These are phyloP conservation scores for Daldinia caldariorum DNA, from an alignment of 495 filamentous ascomycete genomes.

Conservation along the genomic window DNA sequence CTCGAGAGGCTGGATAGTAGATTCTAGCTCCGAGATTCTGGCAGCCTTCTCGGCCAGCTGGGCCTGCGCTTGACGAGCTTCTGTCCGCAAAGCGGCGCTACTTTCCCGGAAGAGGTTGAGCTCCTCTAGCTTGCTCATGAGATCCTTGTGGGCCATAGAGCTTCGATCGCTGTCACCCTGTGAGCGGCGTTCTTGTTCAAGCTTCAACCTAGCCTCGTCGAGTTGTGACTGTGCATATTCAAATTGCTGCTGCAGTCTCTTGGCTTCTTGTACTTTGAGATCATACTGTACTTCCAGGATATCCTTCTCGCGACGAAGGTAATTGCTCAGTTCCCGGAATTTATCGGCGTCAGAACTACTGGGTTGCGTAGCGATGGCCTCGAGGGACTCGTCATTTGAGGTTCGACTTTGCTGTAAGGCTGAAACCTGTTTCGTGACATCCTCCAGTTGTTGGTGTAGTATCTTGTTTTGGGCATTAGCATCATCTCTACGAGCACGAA, in stretches of 20 bases:
- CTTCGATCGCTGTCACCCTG: constrained; percentile 75
- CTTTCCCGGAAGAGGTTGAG: constrained; percentile 95
- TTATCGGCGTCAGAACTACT: constrained; percentile 61
- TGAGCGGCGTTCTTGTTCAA: constrained; percentile 85
- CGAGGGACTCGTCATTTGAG: constrained; percentile 56
- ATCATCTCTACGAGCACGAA: constrained; percentile 81
- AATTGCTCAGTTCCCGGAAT: constrained; percentile 87
- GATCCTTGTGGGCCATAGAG: constrained; percentile 80
- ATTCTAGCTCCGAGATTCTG: constrained; percentile 76
- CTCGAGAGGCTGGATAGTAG: constrained; percentile 83
- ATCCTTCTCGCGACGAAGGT: constrained; percentile 94
- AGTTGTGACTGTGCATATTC: constrained; percentile 86
- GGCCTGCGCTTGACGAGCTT: constrained; percentile 79
- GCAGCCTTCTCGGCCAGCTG: constrained; percentile 77
- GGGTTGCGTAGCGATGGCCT: constrained; percentile 43
- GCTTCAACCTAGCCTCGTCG: constrained; percentile 83
- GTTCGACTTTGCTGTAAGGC: constrained; percentile 77
- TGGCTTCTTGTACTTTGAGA: constrained; percentile 83
- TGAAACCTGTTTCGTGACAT: constrained; percentile 78
- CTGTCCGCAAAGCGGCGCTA: constrained; percentile 84
- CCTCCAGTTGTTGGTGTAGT: constrained; percentile 88
- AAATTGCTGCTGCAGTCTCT: constrained; percentile 87
- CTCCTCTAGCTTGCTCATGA: constrained; percentile 93
- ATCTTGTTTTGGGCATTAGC: constrained; percentile 84
- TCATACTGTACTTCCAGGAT: constrained; percentile 96